Evolutionary conservation across 1,284 basidiomycete genomes (phyloP), one percentile per base, ranked within the genome.

Genomic region (Pterula multifida): DNA sequence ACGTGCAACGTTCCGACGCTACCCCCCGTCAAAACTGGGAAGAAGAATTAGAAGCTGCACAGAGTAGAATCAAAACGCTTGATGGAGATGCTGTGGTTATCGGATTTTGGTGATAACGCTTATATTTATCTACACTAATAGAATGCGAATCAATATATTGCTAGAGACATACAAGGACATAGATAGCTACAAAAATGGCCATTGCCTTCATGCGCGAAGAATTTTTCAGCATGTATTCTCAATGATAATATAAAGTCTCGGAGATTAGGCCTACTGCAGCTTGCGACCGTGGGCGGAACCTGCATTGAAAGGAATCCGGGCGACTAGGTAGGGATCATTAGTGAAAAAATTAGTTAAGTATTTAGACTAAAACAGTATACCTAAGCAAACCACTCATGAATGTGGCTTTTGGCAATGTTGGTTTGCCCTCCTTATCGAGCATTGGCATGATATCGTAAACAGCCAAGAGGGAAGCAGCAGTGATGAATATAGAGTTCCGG

Each of bases 401-500:
- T 36, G 65, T 64, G 15, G 65, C 55, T 36, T 60, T 58, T 13
- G 69, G 71, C 51, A 65, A 66, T 36, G 73, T 65, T n/a, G 58
- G 56, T 26, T 60, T 55, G 2, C 74, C 73, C n/a, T 66, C 60
- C 46, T 65, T 64, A 50, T 71, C 71, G 12, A 65, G 49, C 9
- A 67, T 60, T 56, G 67, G 69, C 36, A 60, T 53, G 26, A 76
- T 68, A 47, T 68, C 59, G 56, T 69, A 72, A 12, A 68, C 66
- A 4, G 69, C 58, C 28, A 77, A 55, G 32, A 72, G 63, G 1
- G 68, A 70, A 36, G 70, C 72, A 22, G 75, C 61, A 13, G 68
- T 60, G 45, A 76, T 69, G 69, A 71, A 77, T 17, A 77, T 53
- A 15, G 68, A 65, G 55, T 75, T 72, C 51, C 69, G 66, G 49